Base-by-base conservation (phyloP, 139 green algal species). In the Chlorokybus atmophyticus region DNA sequence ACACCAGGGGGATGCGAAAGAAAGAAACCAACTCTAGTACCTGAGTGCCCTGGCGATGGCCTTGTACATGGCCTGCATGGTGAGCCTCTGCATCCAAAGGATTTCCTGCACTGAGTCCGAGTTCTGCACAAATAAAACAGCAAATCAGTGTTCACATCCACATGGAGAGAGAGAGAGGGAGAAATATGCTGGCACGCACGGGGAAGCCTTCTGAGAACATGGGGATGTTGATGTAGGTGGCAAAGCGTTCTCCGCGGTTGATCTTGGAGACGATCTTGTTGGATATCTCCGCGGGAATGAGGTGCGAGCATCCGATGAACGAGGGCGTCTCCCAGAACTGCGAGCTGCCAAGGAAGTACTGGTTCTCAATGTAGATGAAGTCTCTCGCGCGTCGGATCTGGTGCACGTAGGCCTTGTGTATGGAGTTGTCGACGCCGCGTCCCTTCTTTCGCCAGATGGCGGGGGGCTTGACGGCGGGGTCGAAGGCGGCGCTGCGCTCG, bases 281-380 rank as follows among this genome's bases (percentile, higher is more conserved):
- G 1, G 74, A 67, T 6, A 82, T 53, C 71, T 83, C 76, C 2
- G 76, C 48, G 2, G 70, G 66, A 6, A 83, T 56, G 53, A 70
- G 38, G 54, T 83, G 61, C n/a, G n/a, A n/a, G n/a, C n/a, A n/a
- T n/a, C n/a, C n/a, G n/a, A n/a, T n/a, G n/a, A n/a, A n/a, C n/a
- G n/a, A n/a, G n/a, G n/a, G n/a, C n/a, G n/a, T n/a, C n/a, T n/a
- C 29, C 75, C 77, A 83, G 17, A 64, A 53, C 30, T 81, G 78
- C 2, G 59, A 64, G 53, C 59, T 70, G 40, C 77, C 77, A 31
- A 84, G 54, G 55, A 83, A 84, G 65, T 84, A 84, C 66, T 81
- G 77, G 59, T 81, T 83, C 58, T 84, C 77, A 21, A 84, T 72
- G 68, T 84, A 80, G n/a, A 84, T 63, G 59, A 76, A 82, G 53